Evolutionary conservation across 1,139 yeast species (phyloP), one percentile per base, ranked within the genome.

Genomic region (Yamadazyma spencermartinsiae): DNA sequence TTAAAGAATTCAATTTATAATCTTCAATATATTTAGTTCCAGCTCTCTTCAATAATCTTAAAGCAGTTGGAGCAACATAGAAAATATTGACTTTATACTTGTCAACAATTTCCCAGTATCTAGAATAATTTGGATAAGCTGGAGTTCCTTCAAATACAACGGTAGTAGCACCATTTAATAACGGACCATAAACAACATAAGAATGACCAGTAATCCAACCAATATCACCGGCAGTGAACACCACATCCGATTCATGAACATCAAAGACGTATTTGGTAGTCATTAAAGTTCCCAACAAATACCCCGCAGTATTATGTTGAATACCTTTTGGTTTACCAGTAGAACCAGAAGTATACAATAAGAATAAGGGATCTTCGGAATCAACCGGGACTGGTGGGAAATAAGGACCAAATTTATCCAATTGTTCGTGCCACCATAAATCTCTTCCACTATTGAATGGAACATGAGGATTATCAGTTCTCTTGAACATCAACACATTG

Each of bases 121-220:
- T 78, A 7, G 89, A 81, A 58, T 70, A 84, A 54, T 79, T 74
- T 40, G 95, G 94, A 63, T 84, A 83, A 14, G 90, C 87, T 4
- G 95, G 95, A 8, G 95, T 86, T 47, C 94, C 92, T 68, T 86
- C 94, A 59, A 83, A 86, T 11, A 86, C 86, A 19, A 86, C 85
- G 4, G 92, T 79, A 24, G 94, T 82, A 33, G 89, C 88, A 56
- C 95, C 95, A 50, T 74, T 74, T 39, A 82, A 65, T 51, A 86
- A 71, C 17, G 95, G 95, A 38, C 94, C 95, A 56, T 86, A 86
- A 34, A 85, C 87, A 30, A 79, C 87, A 57, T 85, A 86, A 2
- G 92, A 79, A 63, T 86, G 95, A 39, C 95, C 95, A 9, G 94
- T 85, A 54, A 86, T 84, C 95, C 95, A 86, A 49, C 95, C 95